phyloP scores from a whole-genome alignment of 768 basidiomycete genomes.

The Glaciozyma martinii region DNA sequence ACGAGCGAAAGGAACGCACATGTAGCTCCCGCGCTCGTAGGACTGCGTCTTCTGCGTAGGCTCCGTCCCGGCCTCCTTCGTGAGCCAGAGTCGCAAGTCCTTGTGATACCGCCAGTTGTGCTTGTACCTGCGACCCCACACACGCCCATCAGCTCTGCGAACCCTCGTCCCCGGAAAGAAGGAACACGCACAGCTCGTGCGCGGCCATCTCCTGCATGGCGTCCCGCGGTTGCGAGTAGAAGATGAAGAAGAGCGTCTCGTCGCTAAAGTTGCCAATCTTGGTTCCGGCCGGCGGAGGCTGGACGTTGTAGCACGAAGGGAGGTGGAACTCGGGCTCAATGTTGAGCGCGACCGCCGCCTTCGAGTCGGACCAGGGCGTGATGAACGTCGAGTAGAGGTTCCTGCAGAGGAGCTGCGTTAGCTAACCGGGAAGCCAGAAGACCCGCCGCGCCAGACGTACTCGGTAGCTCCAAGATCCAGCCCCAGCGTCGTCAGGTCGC shows the following conservation, averaged over 20 bases:
- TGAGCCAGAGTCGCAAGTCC: slow-evolving; percentile 75
- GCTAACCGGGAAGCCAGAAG: background rate
- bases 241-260: slow-evolving; percentile 96
- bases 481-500: slow-evolving; percentile 83
- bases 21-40: slow-evolving; percentile 80
- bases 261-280: slow-evolving; percentile 83
- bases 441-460: slow-evolving; percentile 46
- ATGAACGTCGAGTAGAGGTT: slow-evolving; percentile 60
- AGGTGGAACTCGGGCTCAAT: slow-evolving; percentile 89
- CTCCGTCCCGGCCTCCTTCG: slow-evolving; percentile 70
- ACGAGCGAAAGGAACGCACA: slow-evolving; percentile 50
- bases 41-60: slow-evolving; percentile 41
- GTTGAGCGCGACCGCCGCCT: slow-evolving; percentile 56
- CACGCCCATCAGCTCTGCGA: background rate
- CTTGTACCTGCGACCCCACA: slow-evolving; percentile 55
- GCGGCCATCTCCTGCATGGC: slow-evolving; percentile 88
- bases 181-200: slow-evolving; percentile 71
- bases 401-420: slow-evolving; percentile 7
- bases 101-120: slow-evolving; percentile 97
- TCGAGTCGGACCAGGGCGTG: slow-evolving; percentile 91
- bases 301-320: slow-evolving; percentile 85
- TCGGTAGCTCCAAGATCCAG: slow-evolving; percentile 76
- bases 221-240: slow-evolving; percentile 88
- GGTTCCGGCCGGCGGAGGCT: slow-evolving; percentile 69
- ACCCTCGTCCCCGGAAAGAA: background rate